A percentile compares a stretch with the other conserved stretches of the same genome.
These are phyloP conservation scores for Neofusicoccum kwambonambiense DNA, from an alignment of 2,329 filamentous ascomycete genomes.

Conservation along the genomic window DNA sequence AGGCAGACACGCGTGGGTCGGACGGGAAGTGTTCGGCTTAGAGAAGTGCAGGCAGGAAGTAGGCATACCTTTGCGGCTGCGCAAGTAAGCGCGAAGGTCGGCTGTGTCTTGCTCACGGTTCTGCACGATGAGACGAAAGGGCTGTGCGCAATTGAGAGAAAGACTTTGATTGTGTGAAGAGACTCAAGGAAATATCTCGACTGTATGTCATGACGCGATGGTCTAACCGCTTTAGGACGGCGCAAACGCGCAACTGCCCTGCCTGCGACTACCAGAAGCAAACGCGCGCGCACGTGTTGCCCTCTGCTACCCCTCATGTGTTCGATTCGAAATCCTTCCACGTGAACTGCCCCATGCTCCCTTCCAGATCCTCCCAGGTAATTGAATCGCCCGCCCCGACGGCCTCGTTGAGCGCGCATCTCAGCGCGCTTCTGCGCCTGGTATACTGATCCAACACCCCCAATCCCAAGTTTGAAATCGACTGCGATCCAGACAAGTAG, in stretches of 20 bases:
- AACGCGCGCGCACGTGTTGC: background rate
- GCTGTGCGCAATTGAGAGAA: background rate
- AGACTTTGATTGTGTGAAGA: background rate
- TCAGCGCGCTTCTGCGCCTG: background rate
- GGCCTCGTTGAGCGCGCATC: too few species aligned
- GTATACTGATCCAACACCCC: too few species aligned
- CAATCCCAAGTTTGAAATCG: too few species aligned
- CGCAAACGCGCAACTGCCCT: background rate
- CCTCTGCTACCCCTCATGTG: background rate
- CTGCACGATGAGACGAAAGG: background rate
- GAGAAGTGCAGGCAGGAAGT: background rate
- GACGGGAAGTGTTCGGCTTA: background rate
- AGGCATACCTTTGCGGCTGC: background rate
- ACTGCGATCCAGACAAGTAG: too few species aligned
- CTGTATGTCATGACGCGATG: background rate
- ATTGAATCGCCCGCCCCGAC: too few species aligned
- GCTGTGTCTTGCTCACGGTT: background rate
- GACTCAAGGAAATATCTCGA: constrained; percentile 4
- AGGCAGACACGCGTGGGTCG: background rate
- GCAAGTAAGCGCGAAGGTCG: background rate
- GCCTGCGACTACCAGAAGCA: background rate
- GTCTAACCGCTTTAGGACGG: constrained; percentile 3
- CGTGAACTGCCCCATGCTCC: background rate
- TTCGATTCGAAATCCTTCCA: background rate
- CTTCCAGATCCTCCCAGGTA: too few species aligned